These are phyloP conservation scores for Aureobasidium mangrovei DNA, from an alignment of 2,329 filamentous ascomycete species.

Conservation along the genomic window DNA sequence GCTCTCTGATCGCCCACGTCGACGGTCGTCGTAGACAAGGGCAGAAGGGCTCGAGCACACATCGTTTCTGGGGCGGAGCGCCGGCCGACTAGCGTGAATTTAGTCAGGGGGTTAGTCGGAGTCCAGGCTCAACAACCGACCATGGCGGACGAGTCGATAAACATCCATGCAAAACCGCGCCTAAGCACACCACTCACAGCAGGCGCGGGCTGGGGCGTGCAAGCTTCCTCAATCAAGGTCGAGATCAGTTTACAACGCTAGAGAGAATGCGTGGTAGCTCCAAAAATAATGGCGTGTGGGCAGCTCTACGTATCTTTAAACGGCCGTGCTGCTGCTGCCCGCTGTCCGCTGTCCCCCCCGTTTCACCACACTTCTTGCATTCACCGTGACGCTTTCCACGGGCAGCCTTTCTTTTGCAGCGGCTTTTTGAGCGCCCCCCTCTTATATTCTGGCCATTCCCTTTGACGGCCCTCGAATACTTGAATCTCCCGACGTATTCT, in stretches of 20 bases:
- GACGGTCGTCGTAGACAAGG: no score
- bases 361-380: neutral
- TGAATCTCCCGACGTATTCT: neutral
- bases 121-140: neutral
- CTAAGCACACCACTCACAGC: neutral
- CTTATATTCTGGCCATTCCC: slow-evolving; percentile 1
- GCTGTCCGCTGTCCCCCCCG: neutral
- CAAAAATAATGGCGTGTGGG: no score
- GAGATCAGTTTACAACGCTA: no score
- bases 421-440: slow-evolving; percentile 5
- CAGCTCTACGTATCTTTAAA: no score
- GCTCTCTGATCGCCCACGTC: no score
- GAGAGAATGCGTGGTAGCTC: no score
- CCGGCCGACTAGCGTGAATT: neutral
- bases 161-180: no score
- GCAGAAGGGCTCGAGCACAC: no score
- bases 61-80: no score
- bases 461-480: neutral
- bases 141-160: neutral
- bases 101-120: slow-evolving; percentile 4
- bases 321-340: neutral
- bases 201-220: slow-evolving; percentile 4
- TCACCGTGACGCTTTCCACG: neutral
- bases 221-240: no score
- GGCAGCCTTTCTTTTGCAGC: slow-evolving; percentile 1